phyloP scores from a whole-genome alignment of 169 alveolate species.

The Plasmodium gallinaceum region DNA sequence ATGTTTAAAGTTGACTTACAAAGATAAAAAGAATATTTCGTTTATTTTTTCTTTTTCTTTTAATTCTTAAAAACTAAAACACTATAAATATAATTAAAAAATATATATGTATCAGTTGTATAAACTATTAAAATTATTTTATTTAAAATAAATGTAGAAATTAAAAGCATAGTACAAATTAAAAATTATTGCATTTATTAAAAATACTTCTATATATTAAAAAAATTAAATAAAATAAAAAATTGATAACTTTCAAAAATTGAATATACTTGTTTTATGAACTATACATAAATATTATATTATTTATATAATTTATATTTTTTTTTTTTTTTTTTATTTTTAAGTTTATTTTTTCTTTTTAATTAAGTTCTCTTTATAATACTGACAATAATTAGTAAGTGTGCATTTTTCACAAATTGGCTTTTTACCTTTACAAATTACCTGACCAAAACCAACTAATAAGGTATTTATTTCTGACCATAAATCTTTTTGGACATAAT shows the following conservation, averaged over 20 bases:
- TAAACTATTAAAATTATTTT: too few relatives aligned
- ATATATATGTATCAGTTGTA: too few relatives aligned
- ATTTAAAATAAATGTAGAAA: too few relatives aligned
- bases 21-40: too few relatives aligned
- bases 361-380: conserved; percentile 26
- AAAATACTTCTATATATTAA: not conserved
- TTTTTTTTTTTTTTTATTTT: conserved; percentile 8
- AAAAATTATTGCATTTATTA: too few relatives aligned
- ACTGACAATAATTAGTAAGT: conserved; percentile 42
- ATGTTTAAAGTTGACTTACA: too few relatives aligned
- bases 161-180: too few relatives aligned
- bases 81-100: too few relatives aligned
- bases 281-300: conserved; percentile 10
- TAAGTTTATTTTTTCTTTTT: not conserved
- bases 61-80: too few relatives aligned
- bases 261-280: conserved; percentile 10
- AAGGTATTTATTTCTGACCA: conserved; percentile 94
- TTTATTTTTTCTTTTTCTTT: too few relatives aligned
- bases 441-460: conserved; percentile 97
- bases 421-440: conserved; percentile 89
- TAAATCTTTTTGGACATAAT: conserved; percentile 87
- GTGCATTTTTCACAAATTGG: conserved; percentile 78
- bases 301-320: not conserved
- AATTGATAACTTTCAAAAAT: conserved; percentile 9
- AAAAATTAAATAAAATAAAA: conserved; percentile 7